Conservation (phyloP, 306 rosid genomes). For the barrel medic (Medicago truncatula) region MtrunA17r5.0-ANR NC_053045.1:42736501-42737000, state of each 20-base stretch:
- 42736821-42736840: neutral
- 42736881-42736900: constrained; percentile 49
- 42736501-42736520: neutral
- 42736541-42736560: neutral
- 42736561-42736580: neutral
- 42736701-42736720: no score
- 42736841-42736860: neutral
- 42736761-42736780: no score
- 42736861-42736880: constrained; percentile 30
- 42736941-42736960: constrained; percentile 48
- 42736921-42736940: constrained; percentile 51
- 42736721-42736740: no score
- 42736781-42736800: no score
- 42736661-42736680: no score
- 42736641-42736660: no score
- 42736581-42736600: no score
- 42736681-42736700: no score
- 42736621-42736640: no score
- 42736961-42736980: constrained; percentile 55
- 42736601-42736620: no score
- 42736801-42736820: no score
- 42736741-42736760: no score
- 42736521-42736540: neutral
- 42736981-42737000: constrained; percentile 53
- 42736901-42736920: constrained; percentile 46